Evolutionary conservation across 208 protist species (phyloP).

Genomic region (Leishmania lainsoni): DNA sequence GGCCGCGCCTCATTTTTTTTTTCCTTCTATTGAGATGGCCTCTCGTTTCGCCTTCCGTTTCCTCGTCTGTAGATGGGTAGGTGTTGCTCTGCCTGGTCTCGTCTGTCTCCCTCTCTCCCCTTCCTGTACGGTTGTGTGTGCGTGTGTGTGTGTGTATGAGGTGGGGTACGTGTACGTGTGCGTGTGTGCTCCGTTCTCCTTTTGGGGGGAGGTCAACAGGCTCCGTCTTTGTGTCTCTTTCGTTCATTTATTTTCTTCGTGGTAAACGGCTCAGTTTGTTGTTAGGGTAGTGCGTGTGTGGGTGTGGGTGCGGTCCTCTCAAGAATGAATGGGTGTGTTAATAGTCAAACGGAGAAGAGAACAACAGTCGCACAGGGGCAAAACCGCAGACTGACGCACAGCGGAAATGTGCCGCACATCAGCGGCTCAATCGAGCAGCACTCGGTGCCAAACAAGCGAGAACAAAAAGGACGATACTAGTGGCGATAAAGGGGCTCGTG

Average conservation of each 20-base stretch:
- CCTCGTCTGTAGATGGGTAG: not conserved
- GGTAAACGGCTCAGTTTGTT: no score
- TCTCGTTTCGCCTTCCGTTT: not conserved
- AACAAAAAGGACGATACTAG: not conserved
- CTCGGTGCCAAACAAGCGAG: not conserved
- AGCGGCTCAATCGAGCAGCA: not conserved
- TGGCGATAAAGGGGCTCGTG: not conserved
- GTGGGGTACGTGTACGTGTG: not conserved
- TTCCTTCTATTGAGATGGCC: not conserved
- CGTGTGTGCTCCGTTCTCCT: no score
- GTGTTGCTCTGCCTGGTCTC: not conserved
- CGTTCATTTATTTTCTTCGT: no score
- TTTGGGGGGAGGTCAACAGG: no score
- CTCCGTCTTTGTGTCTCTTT: no score
- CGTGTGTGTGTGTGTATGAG: not conserved
- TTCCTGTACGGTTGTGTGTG: not conserved
- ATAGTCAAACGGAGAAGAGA: not conserved
- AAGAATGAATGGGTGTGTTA: not conserved
- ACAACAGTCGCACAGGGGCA: not conserved
- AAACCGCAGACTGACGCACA: not conserved
- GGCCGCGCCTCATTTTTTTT: not conserved
- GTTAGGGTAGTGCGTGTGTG: no score
- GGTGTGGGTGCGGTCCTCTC: not conserved
- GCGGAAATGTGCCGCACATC: not conserved
- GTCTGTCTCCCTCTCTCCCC: not conserved